Conservation (phyloP, 2,329 filamentous ascomycete species). For the Stachybotrys chartarum region DNA sequence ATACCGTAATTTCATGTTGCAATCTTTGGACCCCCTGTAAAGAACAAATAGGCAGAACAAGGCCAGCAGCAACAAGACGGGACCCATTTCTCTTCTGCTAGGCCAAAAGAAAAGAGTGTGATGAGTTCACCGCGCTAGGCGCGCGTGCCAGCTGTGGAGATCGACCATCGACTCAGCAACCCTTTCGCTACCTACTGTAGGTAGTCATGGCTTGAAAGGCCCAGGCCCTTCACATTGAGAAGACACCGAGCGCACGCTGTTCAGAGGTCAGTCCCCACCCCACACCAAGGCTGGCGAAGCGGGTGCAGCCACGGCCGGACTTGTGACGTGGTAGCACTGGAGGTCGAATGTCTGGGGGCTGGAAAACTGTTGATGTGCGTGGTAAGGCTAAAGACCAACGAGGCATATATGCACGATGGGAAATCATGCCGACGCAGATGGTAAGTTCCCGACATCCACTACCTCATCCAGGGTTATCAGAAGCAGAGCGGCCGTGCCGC, state of each 20-base stretch:
- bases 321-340: not conserved
- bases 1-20: not conserved
- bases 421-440: not conserved
- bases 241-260: not conserved
- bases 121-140: not conserved
- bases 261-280: not conserved
- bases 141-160: not conserved
- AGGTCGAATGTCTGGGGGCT: not conserved
- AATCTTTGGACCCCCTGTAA: not conserved
- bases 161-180: not conserved
- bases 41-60: not conserved
- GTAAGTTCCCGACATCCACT: not conserved
- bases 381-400: not conserved
- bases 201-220: too few species aligned
- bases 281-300: not conserved
- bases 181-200: too few species aligned
- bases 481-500: not conserved
- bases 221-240: not conserved
- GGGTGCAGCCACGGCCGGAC: not conserved
- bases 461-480: not conserved
- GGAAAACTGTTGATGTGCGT: not conserved
- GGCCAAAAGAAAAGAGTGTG: not conserved
- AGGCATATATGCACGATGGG: not conserved
- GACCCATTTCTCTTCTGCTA: not conserved
- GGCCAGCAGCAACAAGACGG: not conserved